Conservation (phyloP, 1,139 yeast species). For the Saccharomyces hybrid region DNA sequence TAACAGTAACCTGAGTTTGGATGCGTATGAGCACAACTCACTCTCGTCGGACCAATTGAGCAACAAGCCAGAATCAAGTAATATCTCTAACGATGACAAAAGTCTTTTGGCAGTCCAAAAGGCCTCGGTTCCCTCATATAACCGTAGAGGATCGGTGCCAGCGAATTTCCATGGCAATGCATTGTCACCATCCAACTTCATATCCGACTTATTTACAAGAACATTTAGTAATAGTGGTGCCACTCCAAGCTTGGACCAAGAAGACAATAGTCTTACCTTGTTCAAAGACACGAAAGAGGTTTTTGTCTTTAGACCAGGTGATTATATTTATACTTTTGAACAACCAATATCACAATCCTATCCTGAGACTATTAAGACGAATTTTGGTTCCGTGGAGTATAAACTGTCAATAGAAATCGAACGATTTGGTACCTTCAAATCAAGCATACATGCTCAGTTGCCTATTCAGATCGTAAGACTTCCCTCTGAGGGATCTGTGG, state of each 20-base stretch:
- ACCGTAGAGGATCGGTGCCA: background rate
- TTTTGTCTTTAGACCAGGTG: slow-evolving; percentile 50
- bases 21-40: slow-evolving; percentile 9
- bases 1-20: slow-evolving; percentile 4
- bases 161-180: background rate
- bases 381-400: slow-evolving; percentile 73
- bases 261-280: slow-evolving; percentile 1
- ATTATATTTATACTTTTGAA: slow-evolving; percentile 83
- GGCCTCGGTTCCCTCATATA: background rate
- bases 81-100: background rate
- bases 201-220: background rate
- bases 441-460: slow-evolving; percentile 54
- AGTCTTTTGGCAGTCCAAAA: background rate
- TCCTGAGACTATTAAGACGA: slow-evolving; percentile 71
- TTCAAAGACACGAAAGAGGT: background rate
- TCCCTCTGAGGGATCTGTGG: slow-evolving; percentile 67
- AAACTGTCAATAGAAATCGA: slow-evolving; percentile 59
- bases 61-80: background rate
- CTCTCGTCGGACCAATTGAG: background rate
- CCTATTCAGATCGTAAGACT: slow-evolving; percentile 64
- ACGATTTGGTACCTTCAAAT: slow-evolving; percentile 69
- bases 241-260: background rate
- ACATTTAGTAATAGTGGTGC: background rate
- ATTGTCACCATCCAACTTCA: background rate
- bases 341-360: slow-evolving; percentile 72